Conservation (phyloP, 2,329 filamentous ascomycete genomes). For the Fusarium falciforme region DNA sequence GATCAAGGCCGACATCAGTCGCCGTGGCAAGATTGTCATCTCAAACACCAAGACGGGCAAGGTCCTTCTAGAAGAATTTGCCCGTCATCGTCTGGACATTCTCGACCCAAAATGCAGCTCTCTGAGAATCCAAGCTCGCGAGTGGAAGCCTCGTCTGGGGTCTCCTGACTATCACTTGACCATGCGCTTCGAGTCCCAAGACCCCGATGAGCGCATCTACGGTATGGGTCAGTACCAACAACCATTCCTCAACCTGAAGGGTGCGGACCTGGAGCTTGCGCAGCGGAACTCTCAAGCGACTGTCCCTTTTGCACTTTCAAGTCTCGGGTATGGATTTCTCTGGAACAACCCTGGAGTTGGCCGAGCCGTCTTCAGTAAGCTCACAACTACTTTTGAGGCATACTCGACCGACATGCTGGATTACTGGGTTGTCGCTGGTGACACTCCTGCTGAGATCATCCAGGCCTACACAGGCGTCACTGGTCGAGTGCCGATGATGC, state of each 20-base stretch:
- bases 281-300: conserved; percentile 75
- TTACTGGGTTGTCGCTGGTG: conserved; percentile 72
- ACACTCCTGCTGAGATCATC: conserved; percentile 66
- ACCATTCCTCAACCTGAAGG: conserved; percentile 71
- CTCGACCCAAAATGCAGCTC: conserved; percentile 71
- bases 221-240: conserved; percentile 79
- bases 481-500: conserved; percentile 73
- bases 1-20: conserved; percentile 44
- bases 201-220: conserved; percentile 69
- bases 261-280: conserved; percentile 70
- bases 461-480: conserved; percentile 67
- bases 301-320: conserved; percentile 71
- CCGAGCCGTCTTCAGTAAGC: conserved; percentile 69
- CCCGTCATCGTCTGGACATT: conserved; percentile 48
- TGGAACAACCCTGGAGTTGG: conserved; percentile 76
- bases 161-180: conserved; percentile 66
- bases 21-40: conserved; percentile 46
- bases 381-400: conserved; percentile 71
- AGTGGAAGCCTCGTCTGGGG: conserved; percentile 65
- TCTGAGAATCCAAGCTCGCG: conserved; percentile 66
- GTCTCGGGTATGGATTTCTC: conserved; percentile 70
- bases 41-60: conserved; percentile 41
- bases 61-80: conserved; percentile 48
- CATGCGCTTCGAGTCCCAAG: conserved; percentile 66
- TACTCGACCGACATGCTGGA: conserved; percentile 68